Evolutionary conservation across 2,329 filamentous ascomycete genomes (phyloP).

Genomic region (Colletotrichum musae): DNA sequence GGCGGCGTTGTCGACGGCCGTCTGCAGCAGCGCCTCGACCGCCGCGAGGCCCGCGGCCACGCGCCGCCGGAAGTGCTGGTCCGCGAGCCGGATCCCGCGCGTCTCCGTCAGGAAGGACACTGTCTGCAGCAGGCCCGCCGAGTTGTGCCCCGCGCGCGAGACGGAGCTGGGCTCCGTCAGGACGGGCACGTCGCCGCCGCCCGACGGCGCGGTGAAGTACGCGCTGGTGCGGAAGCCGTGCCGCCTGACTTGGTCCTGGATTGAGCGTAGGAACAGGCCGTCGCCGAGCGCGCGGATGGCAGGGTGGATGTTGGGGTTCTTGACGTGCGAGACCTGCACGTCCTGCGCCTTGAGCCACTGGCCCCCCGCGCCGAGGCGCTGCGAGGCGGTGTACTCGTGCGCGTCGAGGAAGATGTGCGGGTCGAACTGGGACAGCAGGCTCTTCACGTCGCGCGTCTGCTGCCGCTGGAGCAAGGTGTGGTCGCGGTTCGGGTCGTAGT

Average conservation of each 20-base stretch:
- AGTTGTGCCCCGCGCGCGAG: constrained; percentile 23
- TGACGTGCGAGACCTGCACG: constrained; percentile 49
- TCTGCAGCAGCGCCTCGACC: constrained; percentile 46
- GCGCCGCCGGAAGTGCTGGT: constrained; percentile 50
- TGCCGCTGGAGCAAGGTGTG: constrained; percentile 49
- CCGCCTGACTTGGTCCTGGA: constrained; percentile 46
- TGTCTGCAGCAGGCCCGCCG: constrained; percentile 44
- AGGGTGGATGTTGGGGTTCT: constrained; percentile 51
- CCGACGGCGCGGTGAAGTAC: constrained; percentile 44
- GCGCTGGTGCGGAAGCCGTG: constrained; percentile 47
- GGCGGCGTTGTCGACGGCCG: constrained; percentile 47
- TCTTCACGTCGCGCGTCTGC: constrained; percentile 49
- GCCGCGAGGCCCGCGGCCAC: constrained; percentile 46
- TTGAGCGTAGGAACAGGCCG: constrained; percentile 46
- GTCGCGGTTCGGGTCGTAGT: constrained; percentile 51
- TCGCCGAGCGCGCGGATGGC: constrained; percentile 48
- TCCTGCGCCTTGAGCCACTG: constrained; percentile 45
- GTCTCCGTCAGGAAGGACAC: constrained; percentile 49
- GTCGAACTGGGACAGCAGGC: constrained; percentile 44
- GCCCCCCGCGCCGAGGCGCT: constrained; percentile 4
- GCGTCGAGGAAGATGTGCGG: constrained; percentile 50
- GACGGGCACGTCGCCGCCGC: constrained; percentile 43
- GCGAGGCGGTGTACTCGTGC: constrained; percentile 49
- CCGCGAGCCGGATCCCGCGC: constrained; percentile 47
- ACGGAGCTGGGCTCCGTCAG: constrained; percentile 48